Evolutionary conservation across 305 asterid genomes (phyloP).

Genomic region (Fraxinus latifolia): DNA sequence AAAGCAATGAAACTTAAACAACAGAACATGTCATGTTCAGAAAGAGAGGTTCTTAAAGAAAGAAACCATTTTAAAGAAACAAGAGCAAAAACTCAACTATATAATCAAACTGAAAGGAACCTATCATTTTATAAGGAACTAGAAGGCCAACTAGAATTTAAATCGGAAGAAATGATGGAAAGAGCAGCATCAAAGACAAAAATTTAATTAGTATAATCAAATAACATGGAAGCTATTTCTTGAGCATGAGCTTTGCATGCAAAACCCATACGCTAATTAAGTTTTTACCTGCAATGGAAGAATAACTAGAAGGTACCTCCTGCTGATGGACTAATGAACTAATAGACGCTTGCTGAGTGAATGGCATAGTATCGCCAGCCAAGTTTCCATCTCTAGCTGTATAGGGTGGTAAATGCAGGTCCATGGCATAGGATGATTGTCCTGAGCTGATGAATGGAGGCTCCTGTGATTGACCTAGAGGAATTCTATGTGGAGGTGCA

Average conservation of each 20-base stretch:
- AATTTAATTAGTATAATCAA: conserved; percentile 1
- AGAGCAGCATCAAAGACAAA: neutral
- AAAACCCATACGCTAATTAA: conserved; percentile 42
- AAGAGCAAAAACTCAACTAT: neutral
- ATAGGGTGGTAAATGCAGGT: conserved; percentile 35
- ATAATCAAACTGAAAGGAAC: neutral
- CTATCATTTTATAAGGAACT: neutral
- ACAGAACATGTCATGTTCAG: neutral
- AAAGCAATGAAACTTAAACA: neutral
- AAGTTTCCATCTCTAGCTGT: conserved; percentile 55
- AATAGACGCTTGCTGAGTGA: conserved; percentile 52
- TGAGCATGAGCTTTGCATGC: conserved; percentile 46
- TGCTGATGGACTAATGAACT: conserved; percentile 81
- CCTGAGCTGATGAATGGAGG: conserved; percentile 44
- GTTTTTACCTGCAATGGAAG: conserved; percentile 93
- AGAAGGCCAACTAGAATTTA: neutral
- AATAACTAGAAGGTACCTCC: conserved; percentile 99
- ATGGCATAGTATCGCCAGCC: conserved; percentile 48
- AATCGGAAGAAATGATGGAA: neutral
- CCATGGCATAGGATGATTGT: conserved; percentile 47
- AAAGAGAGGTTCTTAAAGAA: neutral
- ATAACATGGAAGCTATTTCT: conserved; percentile 32
- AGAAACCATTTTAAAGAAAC: neutral
- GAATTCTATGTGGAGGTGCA: conserved; percentile 39
- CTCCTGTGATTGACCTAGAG: conserved; percentile 43